Percentiles rank a stretch among this genome's conserved stretches.
phyloP scores from a whole-genome alignment of 2,329 filamentous ascomycete genomes.

The Alternaria sp. region DNA sequence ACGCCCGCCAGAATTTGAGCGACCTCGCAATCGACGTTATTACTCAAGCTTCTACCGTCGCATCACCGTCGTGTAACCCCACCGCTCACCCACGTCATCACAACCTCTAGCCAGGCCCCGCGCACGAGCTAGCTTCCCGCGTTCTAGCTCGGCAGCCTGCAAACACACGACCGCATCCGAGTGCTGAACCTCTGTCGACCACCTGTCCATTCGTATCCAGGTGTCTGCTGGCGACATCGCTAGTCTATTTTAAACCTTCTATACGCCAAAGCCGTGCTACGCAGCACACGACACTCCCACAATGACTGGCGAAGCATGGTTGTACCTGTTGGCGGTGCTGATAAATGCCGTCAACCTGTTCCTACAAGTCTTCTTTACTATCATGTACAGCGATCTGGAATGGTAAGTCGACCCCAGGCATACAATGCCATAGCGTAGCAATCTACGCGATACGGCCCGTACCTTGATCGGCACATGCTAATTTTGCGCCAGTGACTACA shows the following conservation, averaged over 20 bases:
- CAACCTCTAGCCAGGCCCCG: conserved; percentile 33
- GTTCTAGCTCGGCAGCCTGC: conserved; percentile 40
- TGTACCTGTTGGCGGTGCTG: conserved; percentile 96
- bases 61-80: conserved; percentile 1
- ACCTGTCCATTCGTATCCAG: conserved; percentile 18
- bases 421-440: background rate
- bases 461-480: conserved; percentile 30
- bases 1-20: conserved; percentile 18
- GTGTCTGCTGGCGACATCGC: conserved; percentile 15
- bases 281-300: conserved; percentile 48
- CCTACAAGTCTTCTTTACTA: conserved; percentile 99
- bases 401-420: conserved; percentile 70
- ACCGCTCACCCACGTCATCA: conserved; percentile 29
- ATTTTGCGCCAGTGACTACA: conserved; percentile 80
- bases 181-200: conserved; percentile 23
- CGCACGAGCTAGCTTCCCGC: conserved; percentile 43
- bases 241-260: conserved; percentile 16
- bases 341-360: conserved; percentile 99
- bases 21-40: conserved; percentile 3
- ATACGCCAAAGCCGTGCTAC: conserved; percentile 23
- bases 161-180: conserved; percentile 44
- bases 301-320: conserved; percentile 98
- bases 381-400: conserved; percentile 99
- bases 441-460: background rate
- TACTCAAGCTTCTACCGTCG: conserved; percentile 6